Base-by-base conservation (phyloP, 305 asterid genomes). In the Fraxinus angustifolia region DNA sequence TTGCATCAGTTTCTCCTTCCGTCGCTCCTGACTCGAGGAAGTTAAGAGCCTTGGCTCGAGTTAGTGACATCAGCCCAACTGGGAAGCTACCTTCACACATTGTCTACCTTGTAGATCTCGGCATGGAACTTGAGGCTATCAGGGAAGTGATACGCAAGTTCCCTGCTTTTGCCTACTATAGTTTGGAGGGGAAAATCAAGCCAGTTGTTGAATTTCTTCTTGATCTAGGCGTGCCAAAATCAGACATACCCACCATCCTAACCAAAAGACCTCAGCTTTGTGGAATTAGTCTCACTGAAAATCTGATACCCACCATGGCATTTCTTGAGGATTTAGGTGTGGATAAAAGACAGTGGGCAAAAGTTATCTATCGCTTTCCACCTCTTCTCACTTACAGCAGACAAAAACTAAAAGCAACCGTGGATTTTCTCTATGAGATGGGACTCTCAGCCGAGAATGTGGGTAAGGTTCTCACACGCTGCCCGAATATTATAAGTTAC, bases 381-480 rank as follows among this genome's bases (percentile, higher is more conserved):
- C 91, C 97, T 0, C 97, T 93, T 84, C 97, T 93, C 85, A 95
- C 99, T 38, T 95, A 95, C 87, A 95, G 99, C 89, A 83, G 92
- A 82, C 88, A 82, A 35, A 95, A 91, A 84, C 87, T 95, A 71
- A 84, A 81, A 79, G 84, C 91, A 83, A 90, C 97, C 3, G 97
- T 91, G 0, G 98, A 90, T 83, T 93, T 92, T 74, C 96, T 95
- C 48, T 91, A 92, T 21, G 99, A 93, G 87, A 88, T 90, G 89
- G 97, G 99, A 7, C 94, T 95, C 71, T 88, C 99, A 3, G 88
- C 93, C 6, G 94, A 93, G 86, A 85, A 83, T 76, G 98, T 93
- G 74, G 85, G 98, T 76, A 95, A 93, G 88, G 90, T 95, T 79
- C 75, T 95, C 23, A 92, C 97, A 35, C 92, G 97, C 73, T 91